Evolutionary conservation across 148 eudicot species (phyloP).

Genomic region (Salicornia ramosissima): DNA sequence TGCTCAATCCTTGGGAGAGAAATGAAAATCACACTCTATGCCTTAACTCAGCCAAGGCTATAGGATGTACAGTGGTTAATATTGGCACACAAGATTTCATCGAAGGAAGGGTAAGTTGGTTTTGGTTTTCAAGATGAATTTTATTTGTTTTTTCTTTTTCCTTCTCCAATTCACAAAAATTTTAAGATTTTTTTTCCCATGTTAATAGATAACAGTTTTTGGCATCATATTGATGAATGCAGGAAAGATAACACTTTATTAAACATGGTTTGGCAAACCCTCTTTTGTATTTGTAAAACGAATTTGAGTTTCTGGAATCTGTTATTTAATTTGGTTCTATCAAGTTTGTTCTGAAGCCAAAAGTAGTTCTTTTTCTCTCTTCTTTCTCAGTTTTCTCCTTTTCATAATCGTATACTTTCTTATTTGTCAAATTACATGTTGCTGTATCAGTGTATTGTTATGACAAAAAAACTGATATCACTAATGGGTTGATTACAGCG

Average conservation of each 20-base stretch:
- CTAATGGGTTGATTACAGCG: constrained; percentile 50
- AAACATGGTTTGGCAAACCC: too few relatives aligned
- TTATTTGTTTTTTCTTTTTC: background rate
- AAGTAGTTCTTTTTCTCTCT: too few relatives aligned
- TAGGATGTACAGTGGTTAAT: constrained; percentile 96
- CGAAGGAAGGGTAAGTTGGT: constrained; percentile 88
- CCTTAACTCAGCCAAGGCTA: constrained; percentile 97
- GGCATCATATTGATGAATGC: background rate
- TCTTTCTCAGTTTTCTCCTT: too few relatives aligned
- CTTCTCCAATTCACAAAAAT: background rate
- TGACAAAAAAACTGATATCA: constrained; percentile 21
- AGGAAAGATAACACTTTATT: too few relatives aligned
- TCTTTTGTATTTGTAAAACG: too few relatives aligned
- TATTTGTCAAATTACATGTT: too few relatives aligned
- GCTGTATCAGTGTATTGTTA: background rate
- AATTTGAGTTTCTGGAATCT: too few relatives aligned
- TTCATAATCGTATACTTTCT: too few relatives aligned
- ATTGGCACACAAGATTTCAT: constrained; percentile 94
- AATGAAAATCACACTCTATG: constrained; percentile 95
- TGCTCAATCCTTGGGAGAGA: constrained; percentile 98
- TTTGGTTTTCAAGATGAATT: constrained; percentile 3
- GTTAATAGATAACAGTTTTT: background rate
- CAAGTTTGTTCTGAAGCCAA: too few relatives aligned
- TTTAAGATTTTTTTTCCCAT: background rate
- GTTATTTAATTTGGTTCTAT: too few relatives aligned